Base-by-base conservation (phyloP, 2,329 filamentous ascomycete genomes). In the Gaeumannomyces sp. region DNA sequence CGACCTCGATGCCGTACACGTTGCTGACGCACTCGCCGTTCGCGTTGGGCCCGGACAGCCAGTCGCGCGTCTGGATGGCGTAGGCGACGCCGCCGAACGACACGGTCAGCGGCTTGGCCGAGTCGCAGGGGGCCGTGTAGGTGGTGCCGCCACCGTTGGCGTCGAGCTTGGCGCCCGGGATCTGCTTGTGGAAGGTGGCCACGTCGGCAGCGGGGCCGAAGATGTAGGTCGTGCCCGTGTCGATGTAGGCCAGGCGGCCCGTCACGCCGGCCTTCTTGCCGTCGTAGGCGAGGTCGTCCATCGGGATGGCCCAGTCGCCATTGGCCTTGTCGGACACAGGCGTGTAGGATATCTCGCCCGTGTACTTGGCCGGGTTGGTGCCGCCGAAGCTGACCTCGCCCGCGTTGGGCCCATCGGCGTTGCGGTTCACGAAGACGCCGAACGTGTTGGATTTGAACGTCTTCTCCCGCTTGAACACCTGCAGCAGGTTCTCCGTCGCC, bases 201-300 rank as follows among this genome's bases (percentile, higher is more conserved):
- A 92, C 90, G 70, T 93, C 88, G 2, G 78, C 77, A 1, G 81
- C 76, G 0, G 92, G 90, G 7, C 91, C 85, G 68, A 96, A 87
- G 33, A 92, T 84, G 73, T 89, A 95, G 0, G 89, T 91, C 0
- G 92, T 95, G 62, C 92, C 92, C 0, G 91, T 93, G 75, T 96
- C 93, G 69, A 96, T 88, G 73, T 93, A 92, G 38, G 89, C 90
- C 1, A 80, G 79, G 61, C 81, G 75, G 53, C 78, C 79, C 14
- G 83, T 85, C 50, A 88, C 78, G n/a, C 82, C 80, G 16, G 83
- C 81, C 11, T 80, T 77, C 59, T 83, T 80, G 60, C 85, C 88
- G 66, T 88, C 82, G 60, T 89, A 85, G 2, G 83, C 79, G 62
- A 88, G 82, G 69, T 89, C 87, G 59, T 87, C 88, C 64, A 95